phyloP scores from a whole-genome alignment of 352 stramenopile species.

The Phytophthora fragariae region DNA sequence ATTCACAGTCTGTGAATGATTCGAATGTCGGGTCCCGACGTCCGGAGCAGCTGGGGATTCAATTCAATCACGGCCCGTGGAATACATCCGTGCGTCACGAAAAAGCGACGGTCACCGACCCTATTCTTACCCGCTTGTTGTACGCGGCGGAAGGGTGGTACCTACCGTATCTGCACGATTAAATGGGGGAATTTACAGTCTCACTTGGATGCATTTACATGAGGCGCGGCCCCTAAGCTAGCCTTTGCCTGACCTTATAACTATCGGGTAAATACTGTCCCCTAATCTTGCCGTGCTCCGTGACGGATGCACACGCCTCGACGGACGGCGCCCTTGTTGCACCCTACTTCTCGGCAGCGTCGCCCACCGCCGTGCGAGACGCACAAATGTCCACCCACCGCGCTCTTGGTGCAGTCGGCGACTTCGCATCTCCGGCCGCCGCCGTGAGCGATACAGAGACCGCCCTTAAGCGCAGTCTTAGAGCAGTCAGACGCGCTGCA shows the following conservation, averaged over 20 bases:
- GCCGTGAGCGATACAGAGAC: conserved; percentile 69
- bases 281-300: conserved; percentile 44
- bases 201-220: conserved; percentile 36
- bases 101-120: not conserved
- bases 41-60: conserved; percentile 9
- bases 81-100: conserved; percentile 16
- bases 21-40: not conserved
- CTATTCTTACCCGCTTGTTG: too few relatives aligned
- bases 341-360: conserved; percentile 62
- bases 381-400: conserved; percentile 65
- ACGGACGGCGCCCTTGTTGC: conserved; percentile 75
- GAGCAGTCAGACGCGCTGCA: conserved; percentile 55
- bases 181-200: conserved; percentile 5
- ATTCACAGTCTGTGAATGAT: too few relatives aligned
- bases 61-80: conserved; percentile 23
- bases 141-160: not conserved
- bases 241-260: conserved; percentile 26
- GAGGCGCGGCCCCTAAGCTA: conserved; percentile 26
- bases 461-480: conserved; percentile 77
- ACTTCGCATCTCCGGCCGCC: conserved; percentile 67
- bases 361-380: conserved; percentile 71
- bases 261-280: conserved; percentile 11
- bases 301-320: conserved; percentile 82
- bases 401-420: conserved; percentile 59
- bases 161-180: too few relatives aligned